These are phyloP conservation scores for Pichia sp. DNA, from an alignment of 1,139 yeast genomes.

Conservation along the genomic window DNA sequence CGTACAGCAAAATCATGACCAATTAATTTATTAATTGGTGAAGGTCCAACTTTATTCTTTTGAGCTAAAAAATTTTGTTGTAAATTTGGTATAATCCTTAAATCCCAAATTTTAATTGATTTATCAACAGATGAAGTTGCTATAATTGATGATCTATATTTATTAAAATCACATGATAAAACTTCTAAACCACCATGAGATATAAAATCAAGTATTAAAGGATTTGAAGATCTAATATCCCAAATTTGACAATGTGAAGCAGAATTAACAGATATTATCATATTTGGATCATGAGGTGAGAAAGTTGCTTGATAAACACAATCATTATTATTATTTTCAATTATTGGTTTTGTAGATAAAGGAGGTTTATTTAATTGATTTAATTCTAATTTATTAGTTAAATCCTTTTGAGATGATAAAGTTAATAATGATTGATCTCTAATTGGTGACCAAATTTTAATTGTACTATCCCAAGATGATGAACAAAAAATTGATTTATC, in stretches of 20 bases:
- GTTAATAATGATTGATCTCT: constrained; percentile 56
- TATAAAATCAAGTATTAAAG: constrained; percentile 52
- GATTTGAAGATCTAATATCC: constrained; percentile 69
- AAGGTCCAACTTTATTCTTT: constrained; percentile 47
- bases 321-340: constrained; percentile 32
- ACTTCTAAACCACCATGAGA: constrained; percentile 81
- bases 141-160: constrained; percentile 67
- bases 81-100: constrained; percentile 49
- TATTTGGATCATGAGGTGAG: constrained; percentile 78
- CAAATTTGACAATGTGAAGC: constrained; percentile 73
- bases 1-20: constrained; percentile 91
- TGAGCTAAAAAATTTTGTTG: constrained; percentile 31
- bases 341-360: constrained; percentile 23
- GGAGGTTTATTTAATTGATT: constrained; percentile 21
- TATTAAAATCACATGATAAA: constrained; percentile 81
- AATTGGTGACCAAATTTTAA: constrained; percentile 65
- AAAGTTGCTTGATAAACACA: constrained; percentile 76
- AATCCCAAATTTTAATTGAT: constrained; percentile 78
- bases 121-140: constrained; percentile 92
- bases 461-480: constrained; percentile 88
- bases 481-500: constrained; percentile 68
- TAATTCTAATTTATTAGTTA: constrained; percentile 23
- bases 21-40: constrained; percentile 68
- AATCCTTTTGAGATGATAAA: constrained; percentile 37
- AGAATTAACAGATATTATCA: constrained; percentile 70